Conservation (phyloP, 257 asterid species). For the Parsonsia alboflavescens region DNA sequence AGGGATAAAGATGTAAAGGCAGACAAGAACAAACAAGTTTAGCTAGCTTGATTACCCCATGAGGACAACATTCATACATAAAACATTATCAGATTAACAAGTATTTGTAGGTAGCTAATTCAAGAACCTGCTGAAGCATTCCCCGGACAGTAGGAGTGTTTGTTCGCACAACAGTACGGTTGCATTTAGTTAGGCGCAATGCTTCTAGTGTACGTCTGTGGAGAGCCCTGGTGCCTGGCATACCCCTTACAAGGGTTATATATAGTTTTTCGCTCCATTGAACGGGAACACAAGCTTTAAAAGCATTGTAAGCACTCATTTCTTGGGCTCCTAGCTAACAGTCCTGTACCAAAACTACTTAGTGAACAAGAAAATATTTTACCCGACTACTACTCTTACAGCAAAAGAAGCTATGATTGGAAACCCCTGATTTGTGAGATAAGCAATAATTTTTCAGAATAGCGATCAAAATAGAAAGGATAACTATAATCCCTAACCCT, state of each 20-base stretch:
- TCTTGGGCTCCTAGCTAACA: constrained; percentile 5
- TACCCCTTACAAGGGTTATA: constrained; percentile 92
- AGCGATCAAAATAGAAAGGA: neutral
- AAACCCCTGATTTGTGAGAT: neutral
- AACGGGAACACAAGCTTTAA: constrained; percentile 69
- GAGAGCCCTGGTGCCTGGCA: constrained; percentile 87
- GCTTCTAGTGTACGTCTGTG: constrained; percentile 97
- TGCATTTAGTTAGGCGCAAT: constrained; percentile 74
- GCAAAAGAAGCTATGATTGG: neutral
- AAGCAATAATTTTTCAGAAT: neutral
- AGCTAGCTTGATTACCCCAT: neutral
- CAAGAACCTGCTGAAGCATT: constrained; percentile 84
- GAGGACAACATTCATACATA: neutral
- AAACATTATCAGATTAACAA: neutral
- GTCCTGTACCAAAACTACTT: constrained; percentile 17
- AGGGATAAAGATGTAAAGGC: neutral
- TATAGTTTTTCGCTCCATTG: constrained; percentile 89
- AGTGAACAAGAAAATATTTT: neutral
- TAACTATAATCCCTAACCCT: neutral
- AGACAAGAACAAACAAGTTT: neutral
- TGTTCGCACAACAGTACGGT: constrained; percentile 78
- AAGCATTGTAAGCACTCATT: constrained; percentile 87
- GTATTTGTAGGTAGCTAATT: neutral
- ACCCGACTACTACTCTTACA: neutral
- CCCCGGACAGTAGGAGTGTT: constrained; percentile 88